These are phyloP conservation scores for Saturnispora diversa DNA, from an alignment of 805 yeast genomes.

Conservation along the genomic window DNA sequence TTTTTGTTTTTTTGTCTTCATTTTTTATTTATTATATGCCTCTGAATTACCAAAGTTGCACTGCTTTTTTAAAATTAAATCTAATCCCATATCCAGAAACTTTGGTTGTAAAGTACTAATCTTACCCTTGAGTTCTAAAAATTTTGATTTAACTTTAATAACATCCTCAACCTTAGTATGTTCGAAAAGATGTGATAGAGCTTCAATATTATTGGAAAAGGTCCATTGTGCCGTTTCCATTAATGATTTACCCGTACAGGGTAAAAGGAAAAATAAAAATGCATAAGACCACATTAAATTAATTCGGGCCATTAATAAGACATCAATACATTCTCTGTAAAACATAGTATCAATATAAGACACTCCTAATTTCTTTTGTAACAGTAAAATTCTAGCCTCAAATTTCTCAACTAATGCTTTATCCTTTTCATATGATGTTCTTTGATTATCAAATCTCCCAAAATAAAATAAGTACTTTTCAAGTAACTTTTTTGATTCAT, in stretches of 20 bases:
- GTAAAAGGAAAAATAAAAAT: constrained; percentile 57
- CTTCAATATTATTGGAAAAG: constrained; percentile 25
- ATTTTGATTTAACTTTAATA: constrained; percentile 20
- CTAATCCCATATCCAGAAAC: constrained; percentile 22
- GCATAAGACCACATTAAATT: constrained; percentile 89
- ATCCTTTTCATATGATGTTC: constrained; percentile 68
- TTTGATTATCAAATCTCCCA: constrained; percentile 67
- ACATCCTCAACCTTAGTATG: constrained; percentile 26
- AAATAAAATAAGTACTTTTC: constrained; percentile 68
- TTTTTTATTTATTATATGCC: constrained; percentile 4
- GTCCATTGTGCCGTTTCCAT: constrained; percentile 40
- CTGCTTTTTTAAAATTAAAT: constrained; percentile 15
- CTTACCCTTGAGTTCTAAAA: constrained; percentile 20
- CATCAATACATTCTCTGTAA: constrained; percentile 61
- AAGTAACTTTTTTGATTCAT: constrained; percentile 38
- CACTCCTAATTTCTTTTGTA: constrained; percentile 56
- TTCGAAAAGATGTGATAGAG: constrained; percentile 30
- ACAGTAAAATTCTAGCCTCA: constrained; percentile 50
- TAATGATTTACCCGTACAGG: constrained; percentile 43
- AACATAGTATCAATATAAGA: constrained; percentile 89
- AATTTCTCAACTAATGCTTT: constrained; percentile 52
- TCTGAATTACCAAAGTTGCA: constrained; percentile 7
- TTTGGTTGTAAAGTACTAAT: constrained; percentile 18
- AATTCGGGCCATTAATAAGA: constrained; percentile 59
- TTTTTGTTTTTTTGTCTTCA: not conserved